Conservation (phyloP, 805 yeast species). For the Saturnispora ahearnii region DNA sequence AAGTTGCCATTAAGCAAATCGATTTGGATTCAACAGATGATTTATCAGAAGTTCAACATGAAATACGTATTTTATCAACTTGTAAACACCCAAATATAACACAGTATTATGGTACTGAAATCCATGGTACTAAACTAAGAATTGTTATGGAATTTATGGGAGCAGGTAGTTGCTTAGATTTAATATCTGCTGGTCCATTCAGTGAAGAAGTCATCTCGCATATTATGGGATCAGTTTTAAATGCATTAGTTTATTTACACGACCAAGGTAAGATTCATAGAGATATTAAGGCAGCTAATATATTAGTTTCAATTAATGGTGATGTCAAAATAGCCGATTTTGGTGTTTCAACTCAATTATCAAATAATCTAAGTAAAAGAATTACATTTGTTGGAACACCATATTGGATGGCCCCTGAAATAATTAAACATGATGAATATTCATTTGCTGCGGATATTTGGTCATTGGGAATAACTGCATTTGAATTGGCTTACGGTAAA, state of each 20-base stretch:
- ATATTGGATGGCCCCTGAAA: slow-evolving; percentile 58
- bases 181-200: slow-evolving; percentile 52
- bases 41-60: slow-evolving; percentile 62
- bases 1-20: slow-evolving; percentile 56
- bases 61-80: slow-evolving; percentile 58
- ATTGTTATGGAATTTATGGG: slow-evolving; percentile 75
- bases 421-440: slow-evolving; percentile 44
- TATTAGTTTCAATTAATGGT: slow-evolving; percentile 59
- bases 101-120: slow-evolving; percentile 61
- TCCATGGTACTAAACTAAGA: slow-evolving; percentile 63
- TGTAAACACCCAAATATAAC: slow-evolving; percentile 59
- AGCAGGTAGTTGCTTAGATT: slow-evolving; percentile 67
- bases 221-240: slow-evolving; percentile 45
- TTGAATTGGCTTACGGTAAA: slow-evolving; percentile 60
- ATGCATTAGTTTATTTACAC: slow-evolving; percentile 61
- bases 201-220: slow-evolving; percentile 45
- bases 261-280: slow-evolving; percentile 74
- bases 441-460: slow-evolving; percentile 71
- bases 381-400: slow-evolving; percentile 54
- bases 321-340: slow-evolving; percentile 88
- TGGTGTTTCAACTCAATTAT: slow-evolving; percentile 81
- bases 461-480: slow-evolving; percentile 74
- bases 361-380: slow-evolving; percentile 44
- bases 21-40: slow-evolving; percentile 68
- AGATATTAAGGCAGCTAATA: slow-evolving; percentile 91